These are phyloP conservation scores for Iodosphaeria phyllophila DNA, from an alignment of 2,329 filamentous ascomycete species.

Conservation along the genomic window DNA sequence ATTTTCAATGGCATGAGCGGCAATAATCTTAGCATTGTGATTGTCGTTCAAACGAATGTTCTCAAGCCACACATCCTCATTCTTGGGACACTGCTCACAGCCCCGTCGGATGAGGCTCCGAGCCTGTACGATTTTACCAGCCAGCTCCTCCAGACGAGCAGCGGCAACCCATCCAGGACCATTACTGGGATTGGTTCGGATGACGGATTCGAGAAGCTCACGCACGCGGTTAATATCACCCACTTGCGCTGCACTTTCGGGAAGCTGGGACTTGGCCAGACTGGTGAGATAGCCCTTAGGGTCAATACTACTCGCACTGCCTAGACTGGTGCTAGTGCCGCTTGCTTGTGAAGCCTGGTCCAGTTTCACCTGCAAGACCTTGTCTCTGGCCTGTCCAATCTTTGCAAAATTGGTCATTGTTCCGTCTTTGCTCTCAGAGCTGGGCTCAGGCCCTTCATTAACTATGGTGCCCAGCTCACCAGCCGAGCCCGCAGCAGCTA, in stretches of 20 bases:
- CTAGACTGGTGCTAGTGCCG: slow-evolving; percentile 45
- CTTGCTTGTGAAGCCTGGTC: slow-evolving; percentile 63
- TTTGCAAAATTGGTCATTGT: slow-evolving; percentile 97
- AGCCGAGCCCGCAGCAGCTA: slow-evolving; percentile 68
- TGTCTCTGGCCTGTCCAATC: slow-evolving; percentile 89
- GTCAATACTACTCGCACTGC: slow-evolving; percentile 80
- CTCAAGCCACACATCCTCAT: slow-evolving; percentile 89
- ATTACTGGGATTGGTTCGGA: slow-evolving; percentile 91
- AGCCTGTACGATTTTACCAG: slow-evolving; percentile 78
- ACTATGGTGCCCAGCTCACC: slow-evolving; percentile 76
- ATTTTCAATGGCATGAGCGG: slow-evolving; percentile 77
- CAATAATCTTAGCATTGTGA: slow-evolving; percentile 89
- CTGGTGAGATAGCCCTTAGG: slow-evolving; percentile 92
- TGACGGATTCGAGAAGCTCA: slow-evolving; percentile 84
- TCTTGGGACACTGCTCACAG: slow-evolving; percentile 81
- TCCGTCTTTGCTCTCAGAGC: slow-evolving; percentile 43
- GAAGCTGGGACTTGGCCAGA: slow-evolving; percentile 62
- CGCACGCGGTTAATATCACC: slow-evolving; percentile 91
- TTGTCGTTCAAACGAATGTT: slow-evolving; percentile 85
- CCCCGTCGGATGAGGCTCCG: slow-evolving; percentile 76
- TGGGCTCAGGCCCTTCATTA: slow-evolving; percentile 53
- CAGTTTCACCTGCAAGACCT: slow-evolving; percentile 83
- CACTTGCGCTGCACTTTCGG: slow-evolving; percentile 65
- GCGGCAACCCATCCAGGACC: slow-evolving; percentile 93
- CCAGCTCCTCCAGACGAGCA: slow-evolving; percentile 77